phyloP scores from a whole-genome alignment of 257 asterid species.

The Solanum chilense region DNA sequence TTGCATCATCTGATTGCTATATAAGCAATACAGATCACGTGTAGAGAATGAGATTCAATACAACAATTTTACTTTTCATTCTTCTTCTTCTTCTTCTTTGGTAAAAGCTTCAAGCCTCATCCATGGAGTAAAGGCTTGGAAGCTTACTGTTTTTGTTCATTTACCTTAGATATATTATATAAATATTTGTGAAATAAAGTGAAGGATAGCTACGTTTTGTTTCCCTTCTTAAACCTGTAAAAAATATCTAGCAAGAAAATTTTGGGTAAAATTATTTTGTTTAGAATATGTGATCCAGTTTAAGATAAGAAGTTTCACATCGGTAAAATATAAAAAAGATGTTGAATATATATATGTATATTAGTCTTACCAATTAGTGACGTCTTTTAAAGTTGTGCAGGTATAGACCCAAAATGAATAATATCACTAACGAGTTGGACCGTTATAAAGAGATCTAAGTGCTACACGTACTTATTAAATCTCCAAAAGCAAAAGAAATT shows the following conservation, averaged over 20 bases:
- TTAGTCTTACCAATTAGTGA: neutral
- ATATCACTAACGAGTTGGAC: neutral
- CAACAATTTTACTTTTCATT: too few species aligned
- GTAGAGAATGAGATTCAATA: too few species aligned
- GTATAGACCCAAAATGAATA: neutral
- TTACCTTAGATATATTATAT: neutral
- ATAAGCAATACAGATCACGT: too few species aligned
- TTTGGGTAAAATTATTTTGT: neutral
- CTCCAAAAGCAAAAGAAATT: neutral
- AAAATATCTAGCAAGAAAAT: neutral
- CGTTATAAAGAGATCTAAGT: neutral
- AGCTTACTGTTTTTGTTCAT: too few species aligned
- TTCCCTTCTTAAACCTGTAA: neutral
- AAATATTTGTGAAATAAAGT: neutral
- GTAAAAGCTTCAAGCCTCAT: too few species aligned
- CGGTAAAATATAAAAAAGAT: too few species aligned
- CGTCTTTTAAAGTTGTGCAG: too few species aligned
- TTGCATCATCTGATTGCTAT: too few species aligned
- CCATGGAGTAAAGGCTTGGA: too few species aligned
- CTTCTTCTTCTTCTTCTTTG: too few species aligned
- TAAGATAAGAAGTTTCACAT: too few species aligned
- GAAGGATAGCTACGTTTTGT: neutral
- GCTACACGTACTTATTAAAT: neutral
- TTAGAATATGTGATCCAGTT: neutral
- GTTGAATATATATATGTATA: neutral